Evolutionary conservation across 768 basidiomycete genomes (phyloP), one percentile per base, ranked within the genome.

Genomic region (Lentinula raphanica): DNA sequence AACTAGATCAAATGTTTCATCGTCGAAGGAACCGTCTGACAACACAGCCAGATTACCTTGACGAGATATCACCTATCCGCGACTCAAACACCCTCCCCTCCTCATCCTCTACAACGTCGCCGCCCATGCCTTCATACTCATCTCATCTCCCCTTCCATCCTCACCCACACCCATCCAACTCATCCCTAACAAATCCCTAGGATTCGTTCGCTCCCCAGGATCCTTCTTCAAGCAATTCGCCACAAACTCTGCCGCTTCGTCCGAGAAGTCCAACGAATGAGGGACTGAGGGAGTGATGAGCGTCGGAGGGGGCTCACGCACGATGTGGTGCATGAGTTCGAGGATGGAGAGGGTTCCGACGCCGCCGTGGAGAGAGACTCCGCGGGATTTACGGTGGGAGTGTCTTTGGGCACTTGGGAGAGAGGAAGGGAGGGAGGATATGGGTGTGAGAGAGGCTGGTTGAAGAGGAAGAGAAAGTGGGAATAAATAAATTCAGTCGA

Each of bases 321-420:
- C 97, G 64, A 99, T 98, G 69, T 98, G 94, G 69, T 98, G 97
- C 62, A 99, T 75, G 51, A 99, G 72, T 74, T 99, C 97, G 63
- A 99, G 74, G 70, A 99, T 98, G 66, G 88, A 91, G 94, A 99
- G 98, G 64, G 94, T 96, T 88, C 92, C 94, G 28, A 90, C 91
- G 0, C 93, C 92, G 38, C 95, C 96, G 68, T 95, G 93, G 62
- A 97, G 72, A 64, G 88, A 91, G 56, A 98, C 92, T 66, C 88
- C 76, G 72, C 88, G 51, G 19, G 51, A 53, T 21, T 53, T 92
- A 66, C 88, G 77, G 72, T 88, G 51, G 19, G 51, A 53, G 32
- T 40, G 35, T 38, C 15, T 23, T 17, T 53, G 51, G 8, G 32
- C 51, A 15, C 23, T 36, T 25, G 51, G 21, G 11, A 50, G 27